phyloP scores from a whole-genome alignment of 2,329 filamentous ascomycete genomes.

The Botryotinia convoluta region DNA sequence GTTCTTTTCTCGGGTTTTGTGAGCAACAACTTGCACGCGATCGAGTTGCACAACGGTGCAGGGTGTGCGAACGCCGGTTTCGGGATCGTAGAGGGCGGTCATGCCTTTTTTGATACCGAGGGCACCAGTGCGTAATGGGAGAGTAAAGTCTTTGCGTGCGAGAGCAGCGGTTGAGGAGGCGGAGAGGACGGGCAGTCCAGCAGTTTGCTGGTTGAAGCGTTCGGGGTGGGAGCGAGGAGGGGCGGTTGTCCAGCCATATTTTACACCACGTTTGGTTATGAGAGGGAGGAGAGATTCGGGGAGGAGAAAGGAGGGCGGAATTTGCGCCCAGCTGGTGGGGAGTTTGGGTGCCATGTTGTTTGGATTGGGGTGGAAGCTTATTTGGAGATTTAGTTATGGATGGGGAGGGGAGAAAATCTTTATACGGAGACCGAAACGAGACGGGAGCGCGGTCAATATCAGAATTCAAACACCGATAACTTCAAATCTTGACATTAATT shows the following conservation, averaged over 20 bases:
- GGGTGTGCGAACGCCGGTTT: conserved; percentile 71
- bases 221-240: conserved; percentile 50
- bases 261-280: conserved; percentile 38
- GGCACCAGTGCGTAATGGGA: conserved; percentile 71
- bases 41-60: conserved; percentile 95
- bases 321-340: conserved; percentile 37
- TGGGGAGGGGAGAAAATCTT: conserved; percentile 18
- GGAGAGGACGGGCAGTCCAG: conserved; percentile 55
- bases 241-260: conserved; percentile 57
- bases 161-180: conserved; percentile 61
- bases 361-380: background rate
- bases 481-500: background rate
- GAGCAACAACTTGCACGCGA: conserved; percentile 81
- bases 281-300: conserved; percentile 37
- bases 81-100: conserved; percentile 80
- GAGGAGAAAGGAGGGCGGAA: conserved; percentile 36
- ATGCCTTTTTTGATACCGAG: conserved; percentile 93
- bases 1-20: conserved; percentile 76
- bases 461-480: conserved; percentile 23
- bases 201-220: conserved; percentile 56
- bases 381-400: conserved; percentile 23
- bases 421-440: conserved; percentile 31
- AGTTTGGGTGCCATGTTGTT: conserved; percentile 40
- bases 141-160: conserved; percentile 55
- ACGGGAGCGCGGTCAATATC: conserved; percentile 35